phyloP scores from a whole-genome alignment of 1,139 yeast species.

The Wickerhamomyces sp. region DNA sequence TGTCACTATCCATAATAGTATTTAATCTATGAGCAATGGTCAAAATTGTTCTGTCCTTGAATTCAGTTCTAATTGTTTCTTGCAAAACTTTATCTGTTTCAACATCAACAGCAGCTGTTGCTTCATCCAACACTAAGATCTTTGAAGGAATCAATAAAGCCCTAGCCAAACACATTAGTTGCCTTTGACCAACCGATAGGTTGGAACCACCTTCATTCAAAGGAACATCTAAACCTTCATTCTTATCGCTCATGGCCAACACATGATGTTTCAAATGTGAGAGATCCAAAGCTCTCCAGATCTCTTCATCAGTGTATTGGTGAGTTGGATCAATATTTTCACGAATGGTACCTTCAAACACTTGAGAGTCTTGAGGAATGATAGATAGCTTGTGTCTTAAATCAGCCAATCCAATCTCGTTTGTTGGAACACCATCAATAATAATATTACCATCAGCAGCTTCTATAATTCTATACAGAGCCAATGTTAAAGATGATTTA shows the following conservation, averaged over 20 bases:
- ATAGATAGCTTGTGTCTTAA: conserved; percentile 82
- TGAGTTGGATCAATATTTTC: conserved; percentile 86
- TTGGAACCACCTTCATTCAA: conserved; percentile 84
- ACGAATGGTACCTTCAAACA: conserved; percentile 86
- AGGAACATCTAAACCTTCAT: conserved; percentile 53
- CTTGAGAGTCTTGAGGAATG: conserved; percentile 97
- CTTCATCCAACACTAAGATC: conserved; percentile 85
- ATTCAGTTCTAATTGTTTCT: conserved; percentile 80
- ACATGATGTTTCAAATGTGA: conserved; percentile 83
- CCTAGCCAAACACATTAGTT: conserved; percentile 85
- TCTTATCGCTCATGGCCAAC: conserved; percentile 44
- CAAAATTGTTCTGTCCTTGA: conserved; percentile 82
- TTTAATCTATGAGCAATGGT: conserved; percentile 95
- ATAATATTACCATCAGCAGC: conserved; percentile 66
- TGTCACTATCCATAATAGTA: conserved; percentile 88
- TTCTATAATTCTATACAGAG: conserved; percentile 87
- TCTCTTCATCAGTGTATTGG: conserved; percentile 62
- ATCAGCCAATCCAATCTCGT: conserved; percentile 73
- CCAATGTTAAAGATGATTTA: conserved; percentile 84
- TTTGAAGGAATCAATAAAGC: conserved; percentile 78
- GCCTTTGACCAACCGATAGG: conserved; percentile 88
- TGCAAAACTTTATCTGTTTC: conserved; percentile 88
- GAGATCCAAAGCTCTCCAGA: conserved; percentile 83
- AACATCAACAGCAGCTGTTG: conserved; percentile 96
- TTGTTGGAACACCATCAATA: conserved; percentile 70